These are phyloP conservation scores for Mimosa pudica DNA, from an alignment of 306 rosid species.

Conservation along the genomic window DNA sequence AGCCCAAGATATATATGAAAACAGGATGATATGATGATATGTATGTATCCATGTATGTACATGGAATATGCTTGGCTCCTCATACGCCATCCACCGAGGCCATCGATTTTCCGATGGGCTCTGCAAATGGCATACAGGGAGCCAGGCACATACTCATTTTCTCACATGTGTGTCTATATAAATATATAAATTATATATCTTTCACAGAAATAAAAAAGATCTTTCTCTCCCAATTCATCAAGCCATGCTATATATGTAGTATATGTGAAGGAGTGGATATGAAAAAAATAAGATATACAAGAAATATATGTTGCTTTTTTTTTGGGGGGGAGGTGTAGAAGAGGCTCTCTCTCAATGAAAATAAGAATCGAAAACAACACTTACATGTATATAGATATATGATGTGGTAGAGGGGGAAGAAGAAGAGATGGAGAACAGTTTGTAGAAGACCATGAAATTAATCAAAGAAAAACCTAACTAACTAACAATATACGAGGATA, in stretches of 20 bases:
- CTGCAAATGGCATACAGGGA: constrained; percentile 57
- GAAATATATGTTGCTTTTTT: neutral
- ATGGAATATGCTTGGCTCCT: constrained; percentile 67
- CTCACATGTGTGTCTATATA: neutral
- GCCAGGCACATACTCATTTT: constrained; percentile 60
- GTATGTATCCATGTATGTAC: neutral
- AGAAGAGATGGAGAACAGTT: neutral
- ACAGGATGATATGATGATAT: neutral
- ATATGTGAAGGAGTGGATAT: neutral
- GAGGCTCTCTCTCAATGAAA: neutral
- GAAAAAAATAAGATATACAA: too few relatives aligned
- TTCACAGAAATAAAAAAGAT: neutral
- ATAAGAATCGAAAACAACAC: neutral
- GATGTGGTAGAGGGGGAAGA: neutral
- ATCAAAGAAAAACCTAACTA: neutral
- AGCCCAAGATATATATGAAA: neutral
- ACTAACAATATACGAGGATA: neutral
- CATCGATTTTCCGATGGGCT: constrained; percentile 44
- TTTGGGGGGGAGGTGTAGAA: too few relatives aligned
- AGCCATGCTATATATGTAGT: neutral
- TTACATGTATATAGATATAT: neutral
- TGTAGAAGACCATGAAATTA: neutral
- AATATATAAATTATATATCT: neutral
- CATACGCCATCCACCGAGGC: constrained; percentile 57
- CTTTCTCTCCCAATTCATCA: neutral